These are phyloP conservation scores for Jamesozyma jinghongensis DNA, from an alignment of 805 yeast species.

Conservation along the genomic window DNA sequence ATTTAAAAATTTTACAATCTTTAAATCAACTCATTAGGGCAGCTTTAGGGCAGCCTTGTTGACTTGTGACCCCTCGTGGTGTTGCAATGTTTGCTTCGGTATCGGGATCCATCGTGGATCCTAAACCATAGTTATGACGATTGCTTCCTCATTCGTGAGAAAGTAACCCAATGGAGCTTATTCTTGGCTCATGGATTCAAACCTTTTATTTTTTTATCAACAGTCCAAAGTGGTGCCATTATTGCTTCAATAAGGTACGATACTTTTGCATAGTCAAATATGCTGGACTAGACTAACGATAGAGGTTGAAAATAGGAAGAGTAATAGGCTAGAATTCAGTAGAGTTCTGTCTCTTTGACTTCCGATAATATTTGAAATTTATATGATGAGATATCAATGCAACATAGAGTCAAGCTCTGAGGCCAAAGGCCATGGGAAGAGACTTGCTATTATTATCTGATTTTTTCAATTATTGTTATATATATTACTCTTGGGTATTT, in stretches of 20 bases:
- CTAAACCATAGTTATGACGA: constrained; percentile 73
- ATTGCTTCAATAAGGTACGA: constrained; percentile 1
- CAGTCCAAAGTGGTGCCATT: constrained; percentile 24
- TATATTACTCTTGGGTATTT: neutral
- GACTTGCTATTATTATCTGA: constrained; percentile 45
- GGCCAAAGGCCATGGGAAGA: constrained; percentile 49
- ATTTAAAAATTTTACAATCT: constrained; percentile 31
- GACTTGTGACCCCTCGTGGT: constrained; percentile 11
- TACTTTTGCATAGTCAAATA: constrained; percentile 54
- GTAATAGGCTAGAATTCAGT: neutral
- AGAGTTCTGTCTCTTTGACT: constrained; percentile 1
- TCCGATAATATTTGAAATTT: constrained; percentile 1
- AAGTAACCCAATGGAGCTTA: constrained; percentile 77
- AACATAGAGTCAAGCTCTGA: constrained; percentile 92
- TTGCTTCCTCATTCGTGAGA: constrained; percentile 31
- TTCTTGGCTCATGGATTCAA: constrained; percentile 54
- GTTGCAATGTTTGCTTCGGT: constrained; percentile 42
- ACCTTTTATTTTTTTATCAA: constrained; percentile 14
- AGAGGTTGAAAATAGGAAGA: neutral
- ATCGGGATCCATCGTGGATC: constrained; percentile 40
- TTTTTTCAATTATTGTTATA: neutral
- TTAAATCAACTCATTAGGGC: constrained; percentile 32
- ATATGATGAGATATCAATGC: constrained; percentile 68
- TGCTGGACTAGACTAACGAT: constrained; percentile 41
- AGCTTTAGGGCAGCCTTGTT: constrained; percentile 7